Evolutionary conservation across 345 rosid species (phyloP).

Genomic region (Lumnitzera littorea): DNA sequence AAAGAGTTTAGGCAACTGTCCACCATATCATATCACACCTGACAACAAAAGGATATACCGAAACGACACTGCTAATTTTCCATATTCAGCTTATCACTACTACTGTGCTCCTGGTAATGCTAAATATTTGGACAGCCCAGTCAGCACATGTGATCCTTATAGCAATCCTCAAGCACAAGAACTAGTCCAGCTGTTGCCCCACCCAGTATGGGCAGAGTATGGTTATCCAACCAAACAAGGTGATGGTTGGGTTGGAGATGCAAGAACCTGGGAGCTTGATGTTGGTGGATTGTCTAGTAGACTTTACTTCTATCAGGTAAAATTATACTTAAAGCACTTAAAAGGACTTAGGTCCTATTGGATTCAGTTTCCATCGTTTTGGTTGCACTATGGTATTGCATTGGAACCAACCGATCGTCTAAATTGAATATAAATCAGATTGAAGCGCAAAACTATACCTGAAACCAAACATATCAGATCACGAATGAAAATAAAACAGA

Average conservation of each 20-base stretch:
- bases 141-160: conserved; percentile 52
- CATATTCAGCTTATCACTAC: conserved; percentile 58
- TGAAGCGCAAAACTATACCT: too few species aligned
- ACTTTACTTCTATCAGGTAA: conserved; percentile 75
- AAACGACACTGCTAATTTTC: conserved; percentile 38
- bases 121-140: conserved; percentile 29
- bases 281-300: conserved; percentile 55
- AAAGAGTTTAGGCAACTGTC: conserved; percentile 31
- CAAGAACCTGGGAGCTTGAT: conserved; percentile 65
- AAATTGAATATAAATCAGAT: too few species aligned
- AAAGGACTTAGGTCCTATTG: too few species aligned
- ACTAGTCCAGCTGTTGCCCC: conserved; percentile 64
- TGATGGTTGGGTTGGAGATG: conserved; percentile 64
- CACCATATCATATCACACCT: conserved; percentile 50
- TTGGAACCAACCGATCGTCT: too few species aligned
- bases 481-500: too few species aligned
- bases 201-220: conserved; percentile 59
- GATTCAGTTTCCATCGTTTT: too few species aligned
- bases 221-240: conserved; percentile 60
- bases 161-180: conserved; percentile 79
- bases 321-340: background rate
- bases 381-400: too few species aligned
- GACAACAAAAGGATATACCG: conserved; percentile 38
- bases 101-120: conserved; percentile 71
- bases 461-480: too few species aligned